A percentile compares a stretch with the other conserved stretches of the same genome.
Conservation (phyloP, 1,284 basidiomycete species). For the Sporisorium reilianum region DNA sequence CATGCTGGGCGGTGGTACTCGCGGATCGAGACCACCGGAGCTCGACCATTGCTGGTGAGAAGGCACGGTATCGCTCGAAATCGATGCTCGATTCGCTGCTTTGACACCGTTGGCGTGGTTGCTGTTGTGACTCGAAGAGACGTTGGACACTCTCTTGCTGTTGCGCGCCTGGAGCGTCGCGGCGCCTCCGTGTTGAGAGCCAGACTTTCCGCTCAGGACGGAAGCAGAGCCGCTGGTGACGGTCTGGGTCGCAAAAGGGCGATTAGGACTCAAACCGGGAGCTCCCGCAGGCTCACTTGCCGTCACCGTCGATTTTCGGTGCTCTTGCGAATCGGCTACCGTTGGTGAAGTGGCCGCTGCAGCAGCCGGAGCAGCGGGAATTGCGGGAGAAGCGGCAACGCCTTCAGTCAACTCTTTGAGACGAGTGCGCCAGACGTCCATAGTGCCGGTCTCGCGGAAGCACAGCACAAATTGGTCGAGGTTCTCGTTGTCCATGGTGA, state of each 20-base stretch:
- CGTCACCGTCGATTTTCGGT: constrained; percentile 2
- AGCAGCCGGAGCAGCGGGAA: constrained; percentile 1
- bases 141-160: constrained; percentile 27
- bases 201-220: constrained; percentile 50
- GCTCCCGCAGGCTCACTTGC: constrained; percentile 1
- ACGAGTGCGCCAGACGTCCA: constrained; percentile 83
- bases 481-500: constrained; percentile 92
- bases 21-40: constrained; percentile 62
- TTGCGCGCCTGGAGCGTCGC: constrained; percentile 27
- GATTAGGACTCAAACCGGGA: constrained; percentile 18
- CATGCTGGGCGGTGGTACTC: constrained; percentile 57
- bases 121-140: constrained; percentile 45
- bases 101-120: constrained; percentile 20
- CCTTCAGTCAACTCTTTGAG: constrained; percentile 41
- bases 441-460: constrained; percentile 87
- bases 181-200: constrained; percentile 29
- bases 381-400: constrained; percentile 14
- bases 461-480: constrained; percentile 93
- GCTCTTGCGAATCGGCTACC: constrained; percentile 6
- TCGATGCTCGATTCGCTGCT: constrained; percentile 21
- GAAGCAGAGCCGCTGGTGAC: constrained; percentile 41
- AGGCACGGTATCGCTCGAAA: constrained; percentile 33
- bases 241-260: constrained; percentile 10
- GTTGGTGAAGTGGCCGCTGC: constrained; percentile 3
- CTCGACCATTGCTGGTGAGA: constrained; percentile 59